Conservation (phyloP, 2,329 filamentous ascomycete species). For the Alternaria dauci region DNA sequence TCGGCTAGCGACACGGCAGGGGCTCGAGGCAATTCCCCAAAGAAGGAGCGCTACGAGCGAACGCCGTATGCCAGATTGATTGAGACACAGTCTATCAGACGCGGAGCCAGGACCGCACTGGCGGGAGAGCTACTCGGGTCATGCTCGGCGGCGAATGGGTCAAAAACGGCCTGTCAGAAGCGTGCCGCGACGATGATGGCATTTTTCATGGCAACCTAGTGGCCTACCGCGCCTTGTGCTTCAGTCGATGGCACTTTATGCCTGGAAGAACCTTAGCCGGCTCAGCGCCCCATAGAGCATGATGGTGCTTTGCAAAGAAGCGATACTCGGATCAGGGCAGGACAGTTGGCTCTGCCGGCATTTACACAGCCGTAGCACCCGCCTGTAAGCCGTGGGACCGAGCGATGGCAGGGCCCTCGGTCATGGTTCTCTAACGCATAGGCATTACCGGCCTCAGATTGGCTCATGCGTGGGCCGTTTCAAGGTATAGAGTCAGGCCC, state of each 20-base stretch:
- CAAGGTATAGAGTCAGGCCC: slow-evolving; percentile 47
- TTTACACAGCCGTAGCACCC: slow-evolving; percentile 49
- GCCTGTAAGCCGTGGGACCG: slow-evolving; percentile 43
- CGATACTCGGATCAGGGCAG: slow-evolving; percentile 42
- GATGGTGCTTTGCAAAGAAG: slow-evolving; percentile 34
- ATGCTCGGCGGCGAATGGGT: slow-evolving; percentile 26
- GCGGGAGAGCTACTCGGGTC: slow-evolving; percentile 33
- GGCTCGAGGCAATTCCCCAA: slow-evolving; percentile 43
- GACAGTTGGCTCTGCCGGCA: slow-evolving; percentile 45
- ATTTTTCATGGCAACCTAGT: slow-evolving; percentile 15
- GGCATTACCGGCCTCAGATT: slow-evolving; percentile 49
- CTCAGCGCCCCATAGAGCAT: slow-evolving; percentile 31
- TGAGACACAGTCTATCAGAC: slow-evolving; percentile 36
- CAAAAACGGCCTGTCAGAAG: slow-evolving; percentile 13
- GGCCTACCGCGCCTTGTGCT: slow-evolving; percentile 34
- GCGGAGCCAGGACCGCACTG: slow-evolving; percentile 35
- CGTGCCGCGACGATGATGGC: neutral
- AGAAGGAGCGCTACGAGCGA: slow-evolving; percentile 45
- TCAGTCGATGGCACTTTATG: slow-evolving; percentile 33
- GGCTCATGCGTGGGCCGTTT: slow-evolving; percentile 54
- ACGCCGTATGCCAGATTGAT: slow-evolving; percentile 47
- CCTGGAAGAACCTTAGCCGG: slow-evolving; percentile 42
- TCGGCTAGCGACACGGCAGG: slow-evolving; percentile 44
- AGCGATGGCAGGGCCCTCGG: slow-evolving; percentile 34
- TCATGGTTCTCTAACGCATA: slow-evolving; percentile 48